phyloP scores from a whole-genome alignment of 176 grass and related monocot genomes.

The Tillandsia fasciculata region DNA sequence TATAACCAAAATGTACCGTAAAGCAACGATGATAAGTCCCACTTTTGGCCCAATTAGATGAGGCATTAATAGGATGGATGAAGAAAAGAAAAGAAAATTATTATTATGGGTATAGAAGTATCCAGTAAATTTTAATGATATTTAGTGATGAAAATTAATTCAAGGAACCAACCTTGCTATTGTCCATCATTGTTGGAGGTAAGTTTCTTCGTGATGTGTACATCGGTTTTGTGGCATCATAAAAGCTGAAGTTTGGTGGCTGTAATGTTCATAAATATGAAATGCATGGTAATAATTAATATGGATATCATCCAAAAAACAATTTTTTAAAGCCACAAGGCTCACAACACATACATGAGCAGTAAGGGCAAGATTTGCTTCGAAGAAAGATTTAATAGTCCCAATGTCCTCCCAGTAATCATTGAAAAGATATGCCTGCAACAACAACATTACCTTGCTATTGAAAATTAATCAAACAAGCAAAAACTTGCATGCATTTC shows the following conservation, averaged over 20 bases:
- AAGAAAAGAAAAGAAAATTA: background rate
- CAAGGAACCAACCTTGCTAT: slow-evolving; percentile 41
- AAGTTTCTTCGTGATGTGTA: slow-evolving; percentile 80
- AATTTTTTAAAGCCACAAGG: background rate
- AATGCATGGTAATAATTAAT: background rate
- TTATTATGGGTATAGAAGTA: no score
- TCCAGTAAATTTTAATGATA: no score
- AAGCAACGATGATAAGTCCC: background rate
- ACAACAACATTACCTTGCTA: background rate
- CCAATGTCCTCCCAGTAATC: slow-evolving; percentile 98
- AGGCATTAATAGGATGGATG: background rate
- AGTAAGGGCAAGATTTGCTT: slow-evolving; percentile 83
- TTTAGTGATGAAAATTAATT: no score
- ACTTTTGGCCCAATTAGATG: background rate
- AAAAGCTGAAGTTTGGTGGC: slow-evolving; percentile 89
- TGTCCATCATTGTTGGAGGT: slow-evolving; percentile 67
- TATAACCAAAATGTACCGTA: background rate
- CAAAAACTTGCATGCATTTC: no score
- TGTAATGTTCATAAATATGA: slow-evolving; percentile 15
- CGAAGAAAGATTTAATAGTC: slow-evolving; percentile 87
- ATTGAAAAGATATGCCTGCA: slow-evolving; percentile 90
- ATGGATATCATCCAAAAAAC: background rate
- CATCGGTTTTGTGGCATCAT: slow-evolving; percentile 74
- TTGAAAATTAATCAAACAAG: background rate
- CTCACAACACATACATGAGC: slow-evolving; percentile 39